Evolutionary conservation across 345 rosid genomes (phyloP).

Genomic region (Cardamine occulta): DNA sequence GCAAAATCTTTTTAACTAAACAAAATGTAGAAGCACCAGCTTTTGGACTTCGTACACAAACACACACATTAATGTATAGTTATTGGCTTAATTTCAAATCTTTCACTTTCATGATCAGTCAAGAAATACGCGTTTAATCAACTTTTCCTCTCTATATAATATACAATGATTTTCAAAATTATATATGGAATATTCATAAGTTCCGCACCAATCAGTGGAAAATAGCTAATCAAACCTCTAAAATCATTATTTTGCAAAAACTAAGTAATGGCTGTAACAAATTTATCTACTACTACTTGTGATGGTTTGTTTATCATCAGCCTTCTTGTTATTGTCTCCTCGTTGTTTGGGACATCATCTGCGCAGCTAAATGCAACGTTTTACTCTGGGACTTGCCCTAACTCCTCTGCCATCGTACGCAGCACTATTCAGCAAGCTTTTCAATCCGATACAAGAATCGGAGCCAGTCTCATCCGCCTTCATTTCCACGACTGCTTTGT

Average conservation of each 20-base stretch:
- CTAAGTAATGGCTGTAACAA: constrained; percentile 31
- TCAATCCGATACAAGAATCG: constrained; percentile 64
- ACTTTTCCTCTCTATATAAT: constrained; percentile 5
- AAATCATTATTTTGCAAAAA: background rate
- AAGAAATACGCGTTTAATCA: constrained; percentile 24
- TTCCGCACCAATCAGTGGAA: constrained; percentile 4
- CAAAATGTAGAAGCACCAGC: constrained; percentile 32
- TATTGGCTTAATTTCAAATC: background rate
- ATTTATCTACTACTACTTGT: constrained; percentile 7
- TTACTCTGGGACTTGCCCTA: constrained; percentile 67
- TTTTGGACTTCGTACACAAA: constrained; percentile 19
- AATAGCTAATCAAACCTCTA: constrained; percentile 1
- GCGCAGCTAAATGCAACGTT: constrained; percentile 61
- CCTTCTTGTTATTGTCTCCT: constrained; percentile 26
- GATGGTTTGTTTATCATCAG: constrained; percentile 20
- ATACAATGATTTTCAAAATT: constrained; percentile 11
- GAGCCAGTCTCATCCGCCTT: constrained; percentile 79
- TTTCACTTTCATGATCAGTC: constrained; percentile 32
- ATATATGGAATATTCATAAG: background rate
- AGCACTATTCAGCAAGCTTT: constrained; percentile 59
- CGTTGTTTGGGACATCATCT: constrained; percentile 20
- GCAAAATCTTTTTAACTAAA: constrained; percentile 22
- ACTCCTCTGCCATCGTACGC: constrained; percentile 57
- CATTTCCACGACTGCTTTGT: constrained; percentile 93
- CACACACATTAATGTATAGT: constrained; percentile 17